A percentile compares a stretch with the other conserved stretches of the same genome.
phyloP scores from a whole-genome alignment of 2,329 filamentous ascomycete species.

The Fusarium equiseti region DNA sequence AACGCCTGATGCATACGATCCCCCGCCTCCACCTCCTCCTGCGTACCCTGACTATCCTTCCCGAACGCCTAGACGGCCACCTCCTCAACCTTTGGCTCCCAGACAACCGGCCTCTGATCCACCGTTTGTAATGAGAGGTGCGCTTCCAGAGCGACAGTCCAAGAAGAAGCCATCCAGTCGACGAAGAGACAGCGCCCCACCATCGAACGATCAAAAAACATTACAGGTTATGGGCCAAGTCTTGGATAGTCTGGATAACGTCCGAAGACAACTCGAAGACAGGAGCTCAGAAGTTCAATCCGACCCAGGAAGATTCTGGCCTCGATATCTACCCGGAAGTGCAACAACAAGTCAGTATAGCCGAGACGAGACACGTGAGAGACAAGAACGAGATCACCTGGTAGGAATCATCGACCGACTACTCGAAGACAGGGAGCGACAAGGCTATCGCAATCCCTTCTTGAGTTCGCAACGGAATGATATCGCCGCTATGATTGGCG shows the following conservation, averaged over 20 bases:
- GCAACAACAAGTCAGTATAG: neutral
- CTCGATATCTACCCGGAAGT: neutral
- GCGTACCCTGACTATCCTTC: conserved; percentile 1
- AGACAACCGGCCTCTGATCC: neutral
- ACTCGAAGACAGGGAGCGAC: conserved; percentile 1
- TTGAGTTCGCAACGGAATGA: neutral
- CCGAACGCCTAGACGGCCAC: neutral
- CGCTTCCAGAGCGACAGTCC: neutral
- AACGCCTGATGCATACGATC: neutral
- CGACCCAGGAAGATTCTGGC: neutral
- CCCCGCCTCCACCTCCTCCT: neutral
- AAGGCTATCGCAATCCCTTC: neutral
- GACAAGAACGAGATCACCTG: conserved; percentile 9
- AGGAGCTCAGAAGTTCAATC: conserved; percentile 6
- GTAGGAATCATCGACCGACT: conserved; percentile 4
- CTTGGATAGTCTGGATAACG: neutral
- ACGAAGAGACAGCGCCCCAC: neutral
- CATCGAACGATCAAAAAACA: neutral
- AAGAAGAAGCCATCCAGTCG: neutral
- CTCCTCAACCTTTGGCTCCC: neutral
- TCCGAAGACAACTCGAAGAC: neutral
- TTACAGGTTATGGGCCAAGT: neutral
- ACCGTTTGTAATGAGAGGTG: neutral
- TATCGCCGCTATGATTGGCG: neutral
- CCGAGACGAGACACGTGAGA: conserved; percentile 13